These are phyloP conservation scores for Trichodelitschia bisporula DNA, from an alignment of 495 filamentous ascomycete genomes.

Conservation along the genomic window DNA sequence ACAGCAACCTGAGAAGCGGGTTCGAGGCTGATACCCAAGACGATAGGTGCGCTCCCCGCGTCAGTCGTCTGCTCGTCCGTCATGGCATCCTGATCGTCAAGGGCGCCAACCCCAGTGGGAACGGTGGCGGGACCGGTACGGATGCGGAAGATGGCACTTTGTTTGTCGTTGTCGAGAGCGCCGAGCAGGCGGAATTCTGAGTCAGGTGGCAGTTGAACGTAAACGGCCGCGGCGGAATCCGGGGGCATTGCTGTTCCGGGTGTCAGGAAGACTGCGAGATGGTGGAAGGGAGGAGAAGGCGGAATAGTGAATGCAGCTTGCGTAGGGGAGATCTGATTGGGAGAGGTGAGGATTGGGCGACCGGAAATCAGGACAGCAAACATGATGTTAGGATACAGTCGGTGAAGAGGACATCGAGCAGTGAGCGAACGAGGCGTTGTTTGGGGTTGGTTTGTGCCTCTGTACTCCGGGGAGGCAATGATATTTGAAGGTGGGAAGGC, in stretches of 20 bases:
- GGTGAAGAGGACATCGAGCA: no score
- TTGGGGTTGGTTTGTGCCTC: no score
- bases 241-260: conserved; percentile 51
- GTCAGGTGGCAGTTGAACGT: conserved; percentile 39
- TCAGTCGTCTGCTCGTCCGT: conserved; percentile 10
- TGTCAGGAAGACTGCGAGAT: conserved; percentile 75
- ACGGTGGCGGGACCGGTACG: no score
- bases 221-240: conserved; percentile 67
- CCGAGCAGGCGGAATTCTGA: conserved; percentile 56
- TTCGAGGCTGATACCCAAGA: conserved; percentile 70
- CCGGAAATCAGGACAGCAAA: conserved; percentile 21
- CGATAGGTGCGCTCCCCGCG: conserved; percentile 20
- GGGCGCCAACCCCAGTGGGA: conserved; percentile 13
- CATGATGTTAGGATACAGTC: no score
- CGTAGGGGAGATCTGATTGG: conserved; percentile 31
- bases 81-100: conserved; percentile 22
- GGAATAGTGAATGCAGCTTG: conserved; percentile 44
- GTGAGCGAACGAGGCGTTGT: no score
- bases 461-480: no score
- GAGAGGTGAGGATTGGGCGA: conserved; percentile 34
- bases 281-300: conserved; percentile 33
- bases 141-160: conserved; percentile 67
- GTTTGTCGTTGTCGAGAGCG: conserved; percentile 67
- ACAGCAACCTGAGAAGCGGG: conserved; percentile 40
- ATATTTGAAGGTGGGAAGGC: no score